A percentile compares a stretch with the other conserved stretches of the same genome.
phyloP scores from a whole-genome alignment of 2,329 filamentous ascomycete species.

The Calycina herbarum region DNA sequence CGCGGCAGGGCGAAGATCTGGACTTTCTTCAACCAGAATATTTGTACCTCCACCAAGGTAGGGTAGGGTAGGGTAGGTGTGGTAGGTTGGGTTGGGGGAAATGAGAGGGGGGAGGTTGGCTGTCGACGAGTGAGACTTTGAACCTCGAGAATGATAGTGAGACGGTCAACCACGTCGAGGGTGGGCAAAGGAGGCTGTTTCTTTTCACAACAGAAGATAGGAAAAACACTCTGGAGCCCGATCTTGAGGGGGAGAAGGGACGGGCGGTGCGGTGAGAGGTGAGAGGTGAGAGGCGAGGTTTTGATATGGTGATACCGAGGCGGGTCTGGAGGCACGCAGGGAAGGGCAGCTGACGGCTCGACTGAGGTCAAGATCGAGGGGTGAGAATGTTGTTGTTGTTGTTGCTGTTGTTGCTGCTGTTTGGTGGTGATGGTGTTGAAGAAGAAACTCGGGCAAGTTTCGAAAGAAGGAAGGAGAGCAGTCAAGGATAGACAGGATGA shows the following conservation, averaged over 20 bases:
- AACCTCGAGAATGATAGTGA: slow-evolving; percentile 3
- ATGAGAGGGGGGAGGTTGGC: background rate
- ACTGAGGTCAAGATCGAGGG: background rate
- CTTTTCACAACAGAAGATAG: background rate
- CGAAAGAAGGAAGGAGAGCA: background rate
- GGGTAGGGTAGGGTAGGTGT: background rate
- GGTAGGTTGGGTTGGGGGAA: background rate
- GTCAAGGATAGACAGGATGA: background rate
- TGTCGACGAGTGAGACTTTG: slow-evolving; percentile 3
- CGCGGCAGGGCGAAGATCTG: background rate
- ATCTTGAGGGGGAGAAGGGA: background rate
- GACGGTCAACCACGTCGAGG: background rate
- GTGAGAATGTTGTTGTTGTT: background rate
- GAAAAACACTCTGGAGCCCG: slow-evolving; percentile 1
- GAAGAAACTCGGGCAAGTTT: too few species aligned
- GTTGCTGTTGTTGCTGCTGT: background rate
- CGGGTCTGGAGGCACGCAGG: slow-evolving; percentile 8
- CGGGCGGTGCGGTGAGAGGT: slow-evolving; percentile 5
- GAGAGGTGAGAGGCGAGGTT: slow-evolving; percentile 4
- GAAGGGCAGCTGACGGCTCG: slow-evolving; percentile 1
- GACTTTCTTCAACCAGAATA: background rate
- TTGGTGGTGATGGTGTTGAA: background rate
- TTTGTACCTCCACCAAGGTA: slow-evolving; percentile 1
- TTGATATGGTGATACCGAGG: slow-evolving; percentile 8
- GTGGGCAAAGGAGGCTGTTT: background rate